These are phyloP conservation scores for Solanum aculeatissimum DNA, from an alignment of 305 asterid species.

Conservation along the genomic window DNA sequence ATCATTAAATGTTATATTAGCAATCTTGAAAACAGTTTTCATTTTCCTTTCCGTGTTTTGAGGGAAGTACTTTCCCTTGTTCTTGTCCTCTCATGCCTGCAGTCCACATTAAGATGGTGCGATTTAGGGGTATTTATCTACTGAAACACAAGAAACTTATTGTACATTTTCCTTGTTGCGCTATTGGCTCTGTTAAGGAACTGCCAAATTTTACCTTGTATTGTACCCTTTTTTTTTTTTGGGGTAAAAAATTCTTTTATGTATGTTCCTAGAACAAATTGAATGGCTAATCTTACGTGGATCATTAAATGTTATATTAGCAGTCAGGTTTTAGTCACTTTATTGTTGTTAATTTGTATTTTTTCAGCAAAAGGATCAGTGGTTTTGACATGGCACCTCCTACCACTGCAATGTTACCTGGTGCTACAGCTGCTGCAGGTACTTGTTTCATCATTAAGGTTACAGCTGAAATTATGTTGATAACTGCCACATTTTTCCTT, in stretches of 20 bases:
- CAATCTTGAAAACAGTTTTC: neutral
- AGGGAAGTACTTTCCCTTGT: neutral
- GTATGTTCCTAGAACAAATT: neutral
- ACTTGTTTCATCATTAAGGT: conserved; percentile 14
- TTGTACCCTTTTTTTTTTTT: neutral
- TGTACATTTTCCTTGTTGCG: neutral
- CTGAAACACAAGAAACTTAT: neutral
- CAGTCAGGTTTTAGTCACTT: neutral
- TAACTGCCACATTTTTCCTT: conserved; percentile 44
- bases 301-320: neutral
- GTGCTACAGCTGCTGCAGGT: conserved; percentile 59
- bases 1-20: neutral
- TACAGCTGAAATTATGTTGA: conserved; percentile 8
- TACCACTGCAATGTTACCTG: conserved; percentile 57
- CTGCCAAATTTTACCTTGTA: neutral
- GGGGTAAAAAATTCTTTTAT: neutral
- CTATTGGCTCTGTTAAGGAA: neutral
- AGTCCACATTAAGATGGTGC: neutral
- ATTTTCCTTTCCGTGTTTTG: neutral
- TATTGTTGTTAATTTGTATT: conserved; percentile 12
- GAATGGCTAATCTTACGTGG: neutral
- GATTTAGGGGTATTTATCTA: neutral
- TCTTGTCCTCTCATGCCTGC: neutral
- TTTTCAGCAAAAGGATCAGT: conserved; percentile 89
- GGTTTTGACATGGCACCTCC: conserved; percentile 99